These are phyloP conservation scores for Rhizomucor miehei DNA, from an alignment of 371 early-diverging fungal species.

Conservation along the genomic window DNA sequence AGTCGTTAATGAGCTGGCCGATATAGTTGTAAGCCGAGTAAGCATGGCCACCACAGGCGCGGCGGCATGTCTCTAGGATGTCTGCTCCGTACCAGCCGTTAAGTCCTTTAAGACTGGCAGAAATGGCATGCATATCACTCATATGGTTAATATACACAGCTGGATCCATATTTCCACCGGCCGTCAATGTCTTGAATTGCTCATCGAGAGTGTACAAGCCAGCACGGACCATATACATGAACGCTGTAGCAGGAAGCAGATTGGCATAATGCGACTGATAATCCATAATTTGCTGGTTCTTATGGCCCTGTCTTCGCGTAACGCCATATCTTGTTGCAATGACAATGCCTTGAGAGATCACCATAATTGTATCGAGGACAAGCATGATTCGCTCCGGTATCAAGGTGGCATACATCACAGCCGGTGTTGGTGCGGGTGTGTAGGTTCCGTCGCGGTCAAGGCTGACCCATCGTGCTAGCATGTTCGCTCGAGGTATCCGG, in stretches of 20 bases:
- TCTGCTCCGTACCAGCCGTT: constrained; percentile 61
- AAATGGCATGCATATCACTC: constrained; percentile 61
- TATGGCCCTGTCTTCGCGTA: constrained; percentile 61
- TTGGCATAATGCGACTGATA: constrained; percentile 64
- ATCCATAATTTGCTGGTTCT: constrained; percentile 69
- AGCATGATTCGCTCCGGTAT: constrained; percentile 66
- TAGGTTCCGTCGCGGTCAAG: constrained; percentile 63
- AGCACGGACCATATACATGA: constrained; percentile 48
- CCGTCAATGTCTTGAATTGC: constrained; percentile 29
- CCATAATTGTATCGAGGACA: constrained; percentile 33
- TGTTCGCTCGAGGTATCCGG: constrained; percentile 81
- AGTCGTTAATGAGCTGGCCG: constrained; percentile 61
- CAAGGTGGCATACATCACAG: constrained; percentile 61
- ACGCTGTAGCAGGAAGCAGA: constrained; percentile 57
- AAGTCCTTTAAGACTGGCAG: constrained; percentile 54
- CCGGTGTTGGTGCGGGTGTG: constrained; percentile 55
- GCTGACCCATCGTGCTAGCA: constrained; percentile 70
- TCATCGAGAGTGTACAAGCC: constrained; percentile 17
- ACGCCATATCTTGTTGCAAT: constrained; percentile 71
- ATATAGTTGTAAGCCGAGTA: constrained; percentile 68
- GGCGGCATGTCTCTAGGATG: constrained; percentile 55
- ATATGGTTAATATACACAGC: constrained; percentile 49
- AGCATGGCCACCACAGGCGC: constrained; percentile 62
- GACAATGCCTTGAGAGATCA: constrained; percentile 53
- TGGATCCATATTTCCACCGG: constrained; percentile 40